Base-by-base conservation (phyloP, 768 basidiomycete genomes). In the Zangia roseola region DNA sequence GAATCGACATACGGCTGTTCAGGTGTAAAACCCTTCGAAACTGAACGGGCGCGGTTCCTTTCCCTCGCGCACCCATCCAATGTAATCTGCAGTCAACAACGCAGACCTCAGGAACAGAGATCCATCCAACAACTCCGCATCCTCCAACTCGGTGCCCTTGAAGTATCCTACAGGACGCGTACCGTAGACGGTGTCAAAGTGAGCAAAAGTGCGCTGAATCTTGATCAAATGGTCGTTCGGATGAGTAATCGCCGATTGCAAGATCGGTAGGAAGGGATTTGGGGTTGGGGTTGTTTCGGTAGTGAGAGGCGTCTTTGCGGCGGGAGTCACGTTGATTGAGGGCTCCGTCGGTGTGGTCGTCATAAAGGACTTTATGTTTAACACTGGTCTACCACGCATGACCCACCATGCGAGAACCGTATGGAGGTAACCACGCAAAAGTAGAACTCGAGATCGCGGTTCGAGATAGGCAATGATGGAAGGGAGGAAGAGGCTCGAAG, bases 31-130 rank as follows among this genome's bases (percentile, higher is more conserved):
- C 4, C 65, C 69, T 3, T 64, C 55, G 1, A 58, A 43, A 43
- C 64, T 55, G 54, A 68, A 74, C 1, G 39, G 54, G 8, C 43
- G 49, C 14, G 42, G 36, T 12, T 61, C 49, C 49, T 68, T 23
- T 0, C 71, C 73, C 47, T 76, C 73, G 13, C 71, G 58, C 55
- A 63, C 71, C 73, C 72, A 74, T 13, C 74, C 74, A 10, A 70
- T 34, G 21, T 58, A 57, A 36, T 69, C 61, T 20, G 60, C 55
- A 0, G 68, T 69, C 40, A 72, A 36, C 38, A 67, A 42, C 4
- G 70, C 58, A 10, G 54, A 53, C 46, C 66, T 55, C 51, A 69
- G 21, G 50, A 72, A 72, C 33, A 74, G 8, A 3, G 71, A 63
- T 23, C 73, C 73, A 28, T 73, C 71, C 14, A 73, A 34, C 3